Evolutionary conservation across 257 asterid species (phyloP).

Genomic region (Echites panduratus): DNA sequence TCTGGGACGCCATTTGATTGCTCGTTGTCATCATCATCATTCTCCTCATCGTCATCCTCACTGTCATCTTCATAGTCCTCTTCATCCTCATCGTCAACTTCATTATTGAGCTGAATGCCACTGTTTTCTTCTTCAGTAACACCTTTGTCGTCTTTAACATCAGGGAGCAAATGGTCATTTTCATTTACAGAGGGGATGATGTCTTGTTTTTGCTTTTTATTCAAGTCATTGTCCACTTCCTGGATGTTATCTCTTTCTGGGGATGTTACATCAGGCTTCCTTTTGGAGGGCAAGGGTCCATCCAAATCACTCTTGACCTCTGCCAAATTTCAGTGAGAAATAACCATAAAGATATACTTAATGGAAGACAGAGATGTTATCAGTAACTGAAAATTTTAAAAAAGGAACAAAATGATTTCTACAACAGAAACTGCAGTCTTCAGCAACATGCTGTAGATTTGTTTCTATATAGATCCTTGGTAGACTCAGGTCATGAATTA

Average conservation of each 20-base stretch:
- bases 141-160: slow-evolving; percentile 4
- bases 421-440: not conserved
- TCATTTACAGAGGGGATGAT: not conserved
- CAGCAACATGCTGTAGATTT: not conserved
- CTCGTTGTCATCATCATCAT: slow-evolving; percentile 15
- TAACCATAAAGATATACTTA: not conserved
- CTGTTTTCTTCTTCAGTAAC: slow-evolving; percentile 12
- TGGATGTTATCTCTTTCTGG: not conserved
- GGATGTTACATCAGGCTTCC: slow-evolving; percentile 1
- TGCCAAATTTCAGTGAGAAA: not conserved
- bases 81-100: slow-evolving; percentile 5
- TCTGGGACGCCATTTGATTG: slow-evolving; percentile 17
- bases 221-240: slow-evolving; percentile 14
- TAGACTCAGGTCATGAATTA: not conserved
- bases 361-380: not conserved
- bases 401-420: not conserved
- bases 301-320: slow-evolving; percentile 8
- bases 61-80: slow-evolving; percentile 14
- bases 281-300: slow-evolving; percentile 8
- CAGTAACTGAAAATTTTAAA: not conserved
- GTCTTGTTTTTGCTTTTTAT: slow-evolving; percentile 26
- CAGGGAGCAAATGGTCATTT: not conserved
- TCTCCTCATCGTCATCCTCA: slow-evolving; percentile 1
- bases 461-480: not conserved
- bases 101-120: not conserved